Evolutionary conservation across 129 eudicot genomes (phyloP).

Genomic region (Cynara cardunculus): DNA sequence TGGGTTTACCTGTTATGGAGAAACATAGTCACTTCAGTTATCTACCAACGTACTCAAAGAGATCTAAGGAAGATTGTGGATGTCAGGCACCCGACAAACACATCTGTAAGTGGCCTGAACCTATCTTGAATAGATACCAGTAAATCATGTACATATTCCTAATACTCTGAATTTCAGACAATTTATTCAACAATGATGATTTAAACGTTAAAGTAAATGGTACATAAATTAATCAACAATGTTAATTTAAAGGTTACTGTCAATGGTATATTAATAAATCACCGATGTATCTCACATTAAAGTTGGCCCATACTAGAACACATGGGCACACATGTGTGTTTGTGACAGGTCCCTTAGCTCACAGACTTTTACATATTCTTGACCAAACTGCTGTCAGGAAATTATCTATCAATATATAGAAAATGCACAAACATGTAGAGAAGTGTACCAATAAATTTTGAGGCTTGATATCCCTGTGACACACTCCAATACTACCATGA

Average conservation of each 20-base stretch:
- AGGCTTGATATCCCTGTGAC: conserved; percentile 93
- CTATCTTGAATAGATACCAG: neutral
- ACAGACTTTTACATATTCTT: neutral
- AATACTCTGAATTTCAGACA: neutral
- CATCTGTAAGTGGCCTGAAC: neutral
- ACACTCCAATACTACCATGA: conserved; percentile 81
- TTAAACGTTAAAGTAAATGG: neutral
- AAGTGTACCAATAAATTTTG: conserved; percentile 74
- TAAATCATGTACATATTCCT: neutral
- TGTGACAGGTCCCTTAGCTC: neutral
- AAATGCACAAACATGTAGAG: neutral
- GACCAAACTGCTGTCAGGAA: neutral
- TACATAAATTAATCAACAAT: neutral
- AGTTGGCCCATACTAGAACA: neutral
- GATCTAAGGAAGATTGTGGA: neutral
- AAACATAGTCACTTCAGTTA: conserved; percentile 8
- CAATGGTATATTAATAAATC: neutral
- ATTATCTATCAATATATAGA: neutral
- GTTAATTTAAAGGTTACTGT: neutral
- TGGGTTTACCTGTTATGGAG: conserved; percentile 65
- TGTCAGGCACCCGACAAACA: too few species aligned
- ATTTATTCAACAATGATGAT: neutral
- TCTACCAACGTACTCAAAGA: neutral
- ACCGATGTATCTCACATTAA: neutral
- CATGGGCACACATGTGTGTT: neutral